A percentile compares a stretch with the other conserved stretches of the same genome.
These are phyloP conservation scores for Trichoderma gamsii DNA, from an alignment of 495 filamentous ascomycete species.

Conservation along the genomic window DNA sequence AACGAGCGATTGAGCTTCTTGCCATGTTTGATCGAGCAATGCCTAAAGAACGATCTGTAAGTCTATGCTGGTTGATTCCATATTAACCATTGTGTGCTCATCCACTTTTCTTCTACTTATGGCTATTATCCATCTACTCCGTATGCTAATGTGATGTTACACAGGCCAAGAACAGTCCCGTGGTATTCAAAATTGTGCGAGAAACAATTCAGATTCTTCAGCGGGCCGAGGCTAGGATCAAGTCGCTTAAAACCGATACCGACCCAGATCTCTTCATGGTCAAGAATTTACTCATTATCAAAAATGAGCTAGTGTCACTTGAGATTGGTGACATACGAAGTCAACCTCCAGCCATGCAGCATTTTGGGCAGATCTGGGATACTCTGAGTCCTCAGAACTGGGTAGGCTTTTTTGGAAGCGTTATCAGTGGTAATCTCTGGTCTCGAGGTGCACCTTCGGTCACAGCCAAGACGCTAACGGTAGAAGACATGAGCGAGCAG, in stretches of 20 bases:
- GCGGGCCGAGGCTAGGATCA: constrained; percentile 48
- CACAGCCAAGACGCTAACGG: constrained; percentile 20
- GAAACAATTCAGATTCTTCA: constrained; percentile 42
- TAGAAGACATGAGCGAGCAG: constrained; percentile 68
- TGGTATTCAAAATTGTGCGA: constrained; percentile 41
- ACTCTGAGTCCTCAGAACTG: constrained; percentile 53
- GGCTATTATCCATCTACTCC: neutral
- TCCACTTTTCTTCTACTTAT: constrained; percentile 3
- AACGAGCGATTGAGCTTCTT: constrained; percentile 75
- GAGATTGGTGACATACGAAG: constrained; percentile 83
- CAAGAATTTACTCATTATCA: constrained; percentile 83
- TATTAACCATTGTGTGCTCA: too few species aligned
- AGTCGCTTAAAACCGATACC: constrained; percentile 35
- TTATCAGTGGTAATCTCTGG: constrained; percentile 38
- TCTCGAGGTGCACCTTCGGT: constrained; percentile 19
- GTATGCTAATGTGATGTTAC: constrained; percentile 38
- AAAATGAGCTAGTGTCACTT: constrained; percentile 85
- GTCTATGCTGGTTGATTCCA: constrained; percentile 25
- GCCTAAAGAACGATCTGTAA: constrained; percentile 65
- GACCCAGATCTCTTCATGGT: constrained; percentile 83
- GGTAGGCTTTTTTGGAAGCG: constrained; percentile 33
- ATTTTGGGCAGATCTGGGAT: constrained; percentile 74
- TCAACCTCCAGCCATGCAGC: constrained; percentile 42
- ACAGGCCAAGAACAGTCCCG: constrained; percentile 37
- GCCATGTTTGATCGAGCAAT: constrained; percentile 68